Base-by-base conservation (phyloP, 1,139 yeast genomes). In the Oligophagozyma castellii region DNA sequence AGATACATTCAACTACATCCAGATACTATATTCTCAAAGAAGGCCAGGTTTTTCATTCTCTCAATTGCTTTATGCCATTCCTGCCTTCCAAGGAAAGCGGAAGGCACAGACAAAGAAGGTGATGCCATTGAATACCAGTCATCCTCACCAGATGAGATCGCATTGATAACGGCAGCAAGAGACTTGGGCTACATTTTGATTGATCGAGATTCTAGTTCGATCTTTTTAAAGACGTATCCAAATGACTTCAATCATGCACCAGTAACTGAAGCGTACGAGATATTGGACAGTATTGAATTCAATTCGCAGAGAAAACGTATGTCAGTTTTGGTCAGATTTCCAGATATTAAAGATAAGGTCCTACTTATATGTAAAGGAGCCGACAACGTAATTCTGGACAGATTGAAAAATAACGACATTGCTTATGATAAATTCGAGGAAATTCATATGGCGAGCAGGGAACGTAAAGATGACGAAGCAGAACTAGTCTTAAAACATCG, bases 111-210 rank as follows among this genome's bases (percentile, higher is more conserved):
- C 7, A 21, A 20, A 5, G 76, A 67, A 28, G 68, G 60, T 14
- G 59, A 59, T 24, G 19, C 38, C 10, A 67, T 84, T 13, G 71
- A 69, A 27, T 92, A 86, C 44, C 95, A 84, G 49, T 83, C 96
- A 0, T 74, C 96, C 0, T 86, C 96, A 0, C 98, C 98, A 0
- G 98, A 89, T 58, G 99, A 89, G 51, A 56, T 86, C 31, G 98
- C 99, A 0, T 61, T 89, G 23, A 89, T 89, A 2, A 73, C 78
- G 33, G 98, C 96, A 1, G 98, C 98, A 0, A 65, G 94, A 40
- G 98, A 89, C 49, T 63, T 89, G 61, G 98, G 98, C 0, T 92
- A 63, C 51, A 74, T 86, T 16, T 77, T 84, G 5, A 66, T 63
- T 36, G 84, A 81, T 35, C 70, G 81, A 33, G 70, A 70, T 34